phyloP scores from a whole-genome alignment of 768 basidiomycete genomes.

The Boletus pseudo-olivaceus region DNA sequence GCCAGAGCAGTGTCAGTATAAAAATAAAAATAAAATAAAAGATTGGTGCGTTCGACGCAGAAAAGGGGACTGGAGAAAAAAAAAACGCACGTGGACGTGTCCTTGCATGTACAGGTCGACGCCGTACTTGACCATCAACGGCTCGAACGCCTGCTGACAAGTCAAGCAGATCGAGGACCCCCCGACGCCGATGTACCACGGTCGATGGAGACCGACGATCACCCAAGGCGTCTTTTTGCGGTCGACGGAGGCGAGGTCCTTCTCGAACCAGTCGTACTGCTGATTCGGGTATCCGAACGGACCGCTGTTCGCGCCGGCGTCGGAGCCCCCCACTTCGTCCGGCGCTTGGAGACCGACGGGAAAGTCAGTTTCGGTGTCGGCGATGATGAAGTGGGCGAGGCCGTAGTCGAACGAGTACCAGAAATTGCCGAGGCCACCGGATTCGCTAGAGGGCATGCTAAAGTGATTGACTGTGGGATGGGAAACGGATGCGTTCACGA shows the following conservation, averaged over 20 bases:
- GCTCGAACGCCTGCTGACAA: constrained; percentile 28
- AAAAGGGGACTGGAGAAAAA: no score
- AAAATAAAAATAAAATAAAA: no score
- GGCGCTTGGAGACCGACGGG: constrained; percentile 24
- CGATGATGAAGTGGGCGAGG: constrained; percentile 25
- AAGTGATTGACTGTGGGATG: constrained; percentile 24
- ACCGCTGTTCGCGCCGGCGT: constrained; percentile 20
- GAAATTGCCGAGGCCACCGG: constrained; percentile 26
- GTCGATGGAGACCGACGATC: constrained; percentile 26
- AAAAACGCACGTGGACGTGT: constrained; percentile 20
- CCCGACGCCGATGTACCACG: constrained; percentile 20
- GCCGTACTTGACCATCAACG: constrained; percentile 31
- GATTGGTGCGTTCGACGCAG: no score
- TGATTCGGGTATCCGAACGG: constrained; percentile 28
- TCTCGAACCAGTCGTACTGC: constrained; percentile 27
- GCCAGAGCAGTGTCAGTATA: no score
- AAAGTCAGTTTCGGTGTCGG: constrained; percentile 27
- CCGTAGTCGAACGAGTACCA: constrained; percentile 33
- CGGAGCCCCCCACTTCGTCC: constrained; percentile 19
- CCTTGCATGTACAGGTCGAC: constrained; percentile 30
- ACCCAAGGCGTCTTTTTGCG: constrained; percentile 27
- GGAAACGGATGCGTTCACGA: not conserved
- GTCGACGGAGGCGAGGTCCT: constrained; percentile 22
- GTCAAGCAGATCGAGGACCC: constrained; percentile 5
- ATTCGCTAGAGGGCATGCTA: constrained; percentile 26